phyloP scores from a whole-genome alignment of 2,329 filamentous ascomycete species.

The Nemania bipapillata region DNA sequence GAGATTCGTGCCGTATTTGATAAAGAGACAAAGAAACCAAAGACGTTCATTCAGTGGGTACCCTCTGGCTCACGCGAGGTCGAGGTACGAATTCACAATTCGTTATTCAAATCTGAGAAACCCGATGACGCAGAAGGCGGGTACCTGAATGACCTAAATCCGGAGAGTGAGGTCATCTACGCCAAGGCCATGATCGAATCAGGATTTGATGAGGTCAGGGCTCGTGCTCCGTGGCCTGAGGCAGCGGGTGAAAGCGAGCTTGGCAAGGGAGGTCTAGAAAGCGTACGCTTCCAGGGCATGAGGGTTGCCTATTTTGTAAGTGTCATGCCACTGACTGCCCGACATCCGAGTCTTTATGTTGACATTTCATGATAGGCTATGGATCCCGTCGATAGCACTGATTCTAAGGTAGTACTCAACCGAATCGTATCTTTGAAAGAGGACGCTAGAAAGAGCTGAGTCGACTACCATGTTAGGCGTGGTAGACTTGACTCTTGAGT shows the following conservation, averaged over 20 bases:
- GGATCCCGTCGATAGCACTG: slow-evolving; percentile 77
- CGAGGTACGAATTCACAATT: slow-evolving; percentile 81
- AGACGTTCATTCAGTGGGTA: slow-evolving; percentile 93
- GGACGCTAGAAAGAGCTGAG: slow-evolving; percentile 73
- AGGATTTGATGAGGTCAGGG: slow-evolving; percentile 81
- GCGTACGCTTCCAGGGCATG: slow-evolving; percentile 89
- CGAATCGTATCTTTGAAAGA: slow-evolving; percentile 93
- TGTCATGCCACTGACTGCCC: slow-evolving; percentile 30
- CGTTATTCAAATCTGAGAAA: slow-evolving; percentile 86
- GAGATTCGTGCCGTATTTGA: slow-evolving; percentile 75
- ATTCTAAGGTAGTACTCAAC: slow-evolving; percentile 86
- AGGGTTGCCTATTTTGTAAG: slow-evolving; percentile 83
- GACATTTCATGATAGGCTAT: slow-evolving; percentile 62
- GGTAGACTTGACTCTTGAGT: not conserved
- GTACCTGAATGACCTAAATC: slow-evolving; percentile 85
- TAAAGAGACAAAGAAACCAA: slow-evolving; percentile 76
- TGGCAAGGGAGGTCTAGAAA: slow-evolving; percentile 73
- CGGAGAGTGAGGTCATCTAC: slow-evolving; percentile 83
- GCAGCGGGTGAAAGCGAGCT: slow-evolving; percentile 75
- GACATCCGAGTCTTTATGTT: not conserved
- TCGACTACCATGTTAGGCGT: not conserved
- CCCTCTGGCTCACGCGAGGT: slow-evolving; percentile 74
- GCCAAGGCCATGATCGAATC: slow-evolving; percentile 81
- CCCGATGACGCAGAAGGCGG: slow-evolving; percentile 81
- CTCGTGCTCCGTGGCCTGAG: slow-evolving; percentile 82